Percentiles rank a stretch among this genome's conserved stretches.
phyloP scores from a whole-genome alignment of 2,329 filamentous ascomycete genomes.

The Xylariaceae sp. region DNA sequence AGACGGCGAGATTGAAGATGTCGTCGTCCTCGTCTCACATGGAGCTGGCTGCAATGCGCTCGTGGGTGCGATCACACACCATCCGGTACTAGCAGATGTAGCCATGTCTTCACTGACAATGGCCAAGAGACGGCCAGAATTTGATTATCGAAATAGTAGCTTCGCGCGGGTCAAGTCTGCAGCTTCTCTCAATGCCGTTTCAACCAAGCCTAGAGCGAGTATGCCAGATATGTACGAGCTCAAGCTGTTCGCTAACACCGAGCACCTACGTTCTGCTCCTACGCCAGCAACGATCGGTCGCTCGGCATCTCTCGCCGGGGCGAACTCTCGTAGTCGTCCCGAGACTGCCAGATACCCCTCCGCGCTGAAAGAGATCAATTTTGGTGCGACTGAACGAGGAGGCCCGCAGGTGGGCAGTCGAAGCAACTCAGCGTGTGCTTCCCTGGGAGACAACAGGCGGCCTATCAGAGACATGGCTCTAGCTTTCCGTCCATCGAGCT shows the following conservation, averaged over 20 bases:
- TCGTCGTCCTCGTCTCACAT: constrained; percentile 86
- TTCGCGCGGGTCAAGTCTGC: constrained; percentile 17
- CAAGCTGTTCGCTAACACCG: constrained; percentile 68
- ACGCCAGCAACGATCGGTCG: constrained; percentile 31
- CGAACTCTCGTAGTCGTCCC: constrained; percentile 35
- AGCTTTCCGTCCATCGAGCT: constrained; percentile 23
- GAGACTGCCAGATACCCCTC: constrained; percentile 34
- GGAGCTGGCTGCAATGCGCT: constrained; percentile 94
- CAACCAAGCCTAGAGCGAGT: constrained; percentile 30
- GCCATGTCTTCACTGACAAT: constrained; percentile 88
- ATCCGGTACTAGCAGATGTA: constrained; percentile 87
- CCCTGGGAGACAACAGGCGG: constrained; percentile 33
- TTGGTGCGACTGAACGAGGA: constrained; percentile 33
- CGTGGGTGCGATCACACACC: constrained; percentile 85
- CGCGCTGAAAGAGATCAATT: constrained; percentile 24
- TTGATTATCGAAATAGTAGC: constrained; percentile 36
- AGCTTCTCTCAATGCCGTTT: constrained; percentile 27
- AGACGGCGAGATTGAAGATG: constrained; percentile 66
- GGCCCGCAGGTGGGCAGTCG: constrained; percentile 39
- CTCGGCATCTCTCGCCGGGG: constrained; percentile 31
- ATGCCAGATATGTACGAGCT: constrained; percentile 68
- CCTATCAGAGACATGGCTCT: constrained; percentile 20
- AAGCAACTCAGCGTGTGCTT: constrained; percentile 43
- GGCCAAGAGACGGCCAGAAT: constrained; percentile 61
- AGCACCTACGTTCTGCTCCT: constrained; percentile 58